Evolutionary conservation across 176 grass and related monocot genomes (phyloP).

Genomic region (Lolium perenne): DNA sequence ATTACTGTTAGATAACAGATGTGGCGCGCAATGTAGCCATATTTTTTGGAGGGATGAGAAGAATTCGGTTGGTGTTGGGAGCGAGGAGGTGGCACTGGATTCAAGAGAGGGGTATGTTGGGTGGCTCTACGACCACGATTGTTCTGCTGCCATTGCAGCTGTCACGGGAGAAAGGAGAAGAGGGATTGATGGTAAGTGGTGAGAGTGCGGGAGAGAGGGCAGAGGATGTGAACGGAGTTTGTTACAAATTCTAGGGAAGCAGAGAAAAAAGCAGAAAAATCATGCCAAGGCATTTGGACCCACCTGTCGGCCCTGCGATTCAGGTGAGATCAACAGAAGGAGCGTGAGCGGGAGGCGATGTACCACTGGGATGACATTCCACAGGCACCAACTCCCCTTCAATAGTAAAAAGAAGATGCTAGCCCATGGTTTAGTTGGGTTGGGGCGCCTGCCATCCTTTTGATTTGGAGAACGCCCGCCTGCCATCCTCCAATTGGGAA

Average conservation of each 20-base stretch:
- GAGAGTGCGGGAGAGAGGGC: background rate
- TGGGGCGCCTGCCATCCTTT: constrained; percentile 1
- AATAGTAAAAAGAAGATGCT: background rate
- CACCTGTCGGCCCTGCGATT: background rate
- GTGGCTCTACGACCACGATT: background rate
- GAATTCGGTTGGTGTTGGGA: background rate
- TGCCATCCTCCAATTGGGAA: background rate
- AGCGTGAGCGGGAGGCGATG: background rate
- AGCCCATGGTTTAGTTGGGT: background rate
- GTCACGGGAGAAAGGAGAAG: background rate
- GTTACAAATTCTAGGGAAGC: background rate
- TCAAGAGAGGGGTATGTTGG: background rate
- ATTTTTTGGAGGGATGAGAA: background rate
- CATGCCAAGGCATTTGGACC: background rate
- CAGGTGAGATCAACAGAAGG: background rate
- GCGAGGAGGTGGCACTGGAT: background rate
- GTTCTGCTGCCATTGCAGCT: background rate
- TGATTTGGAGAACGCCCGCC: background rate
- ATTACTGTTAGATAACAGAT: background rate
- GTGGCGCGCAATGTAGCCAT: background rate
- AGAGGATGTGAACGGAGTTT: background rate
- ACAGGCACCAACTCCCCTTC: background rate
- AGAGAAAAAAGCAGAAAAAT: background rate
- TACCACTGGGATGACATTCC: background rate
- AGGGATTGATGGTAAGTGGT: background rate